Evolutionary conservation across 1,284 basidiomycete genomes (phyloP), one percentile per base, ranked within the genome.

Genomic region (Cryptococcus sp.): DNA sequence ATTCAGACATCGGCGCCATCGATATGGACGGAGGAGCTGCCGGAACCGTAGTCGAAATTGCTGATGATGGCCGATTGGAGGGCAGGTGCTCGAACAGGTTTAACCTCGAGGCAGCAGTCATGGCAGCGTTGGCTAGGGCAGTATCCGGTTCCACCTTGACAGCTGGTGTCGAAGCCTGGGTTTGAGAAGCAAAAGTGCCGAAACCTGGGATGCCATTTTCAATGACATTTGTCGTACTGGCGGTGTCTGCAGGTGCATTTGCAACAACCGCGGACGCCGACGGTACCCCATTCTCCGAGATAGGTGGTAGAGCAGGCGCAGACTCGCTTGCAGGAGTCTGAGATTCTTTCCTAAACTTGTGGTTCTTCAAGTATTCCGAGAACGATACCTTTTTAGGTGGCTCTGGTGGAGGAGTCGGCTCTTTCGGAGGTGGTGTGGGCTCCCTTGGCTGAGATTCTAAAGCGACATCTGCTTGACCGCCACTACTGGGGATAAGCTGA

Each of bases 321-420:
- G 29, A 38, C 37, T 56, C 55, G 39, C 23, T 56, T n/a, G 54
- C 25, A 2, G 62, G 50, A 15, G 50, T 51, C 43, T 63, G 54
- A 3, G 61, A 57, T 22, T 70, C 65, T 57, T 72, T 73, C 55
- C 68, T 61, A 39, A 73, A 66, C 62, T 70, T 73, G 54, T 69
- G 64, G 22, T 47, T 70, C 46, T 70, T 72, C 39, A 76, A 57
- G 50, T 73, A 76, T 40, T 76, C 74, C 19, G 64, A 58, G n/a
- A 75, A 56, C 3, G 68, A 66, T 8, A 75, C 67, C 56, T 73
- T 73, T 66, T 73, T 73, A 20, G 67, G 67, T 41, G 68, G 69
- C 22, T 64, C 65, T 19, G 48, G 65, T 26, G 56, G 66, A 58
- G 60, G 64, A 17, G 57, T 64, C 43, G 51, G 62, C 51, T 60